Conservation (phyloP, 345 rosid species). For the Mallotus nudiflorus region DNA sequence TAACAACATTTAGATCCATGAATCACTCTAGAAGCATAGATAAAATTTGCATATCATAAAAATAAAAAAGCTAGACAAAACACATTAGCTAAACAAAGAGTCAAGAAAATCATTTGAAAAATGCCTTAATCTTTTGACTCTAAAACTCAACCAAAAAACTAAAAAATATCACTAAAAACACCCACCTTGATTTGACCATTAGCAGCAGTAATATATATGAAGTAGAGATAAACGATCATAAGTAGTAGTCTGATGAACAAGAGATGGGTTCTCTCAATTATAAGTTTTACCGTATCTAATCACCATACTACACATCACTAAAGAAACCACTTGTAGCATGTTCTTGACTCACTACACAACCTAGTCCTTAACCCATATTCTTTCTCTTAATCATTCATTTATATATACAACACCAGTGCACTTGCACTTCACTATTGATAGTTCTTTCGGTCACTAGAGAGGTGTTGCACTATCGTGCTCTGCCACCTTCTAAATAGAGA, state of each 20-base stretch:
- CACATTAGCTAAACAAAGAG: conserved; percentile 17
- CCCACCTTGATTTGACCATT: conserved; percentile 96
- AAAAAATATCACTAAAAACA: too few species aligned
- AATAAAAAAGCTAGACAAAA: conserved; percentile 11
- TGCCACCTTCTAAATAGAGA: conserved; percentile 30
- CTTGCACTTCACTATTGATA: conserved; percentile 22
- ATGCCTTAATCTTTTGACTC: neutral
- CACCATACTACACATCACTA: conserved; percentile 75
- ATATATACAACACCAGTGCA: too few species aligned
- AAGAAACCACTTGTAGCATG: conserved; percentile 70
- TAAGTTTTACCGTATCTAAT: conserved; percentile 45
- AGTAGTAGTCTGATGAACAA: conserved; percentile 51
- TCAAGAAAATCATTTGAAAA: neutral
- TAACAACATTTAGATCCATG: conserved; percentile 69
- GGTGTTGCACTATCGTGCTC: neutral
- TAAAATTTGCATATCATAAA: conserved; percentile 54
- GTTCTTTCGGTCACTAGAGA: conserved; percentile 17
- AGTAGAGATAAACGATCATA: conserved; percentile 86
- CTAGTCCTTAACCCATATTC: conserved; percentile 87
- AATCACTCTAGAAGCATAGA: conserved; percentile 70
- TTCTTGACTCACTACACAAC: conserved; percentile 70
- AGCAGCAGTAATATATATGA: conserved; percentile 94
- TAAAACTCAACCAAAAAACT: conserved; percentile 11
- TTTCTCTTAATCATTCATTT: neutral
- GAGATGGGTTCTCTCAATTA: conserved; percentile 55